Conservation (phyloP, 345 rosid genomes). For the Arabis alpina region DNA sequence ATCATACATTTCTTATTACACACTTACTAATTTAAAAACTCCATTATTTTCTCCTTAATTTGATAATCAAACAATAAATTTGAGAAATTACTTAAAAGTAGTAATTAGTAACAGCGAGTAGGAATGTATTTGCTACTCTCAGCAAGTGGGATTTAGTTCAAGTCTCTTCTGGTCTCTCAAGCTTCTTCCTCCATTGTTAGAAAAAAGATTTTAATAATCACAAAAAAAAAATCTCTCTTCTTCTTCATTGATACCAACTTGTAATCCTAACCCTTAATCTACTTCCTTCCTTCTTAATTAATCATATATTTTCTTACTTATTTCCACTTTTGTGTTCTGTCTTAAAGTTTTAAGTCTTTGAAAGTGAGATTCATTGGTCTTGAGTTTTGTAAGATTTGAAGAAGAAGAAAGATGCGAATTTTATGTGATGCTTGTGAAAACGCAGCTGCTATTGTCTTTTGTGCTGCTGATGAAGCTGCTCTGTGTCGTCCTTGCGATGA, state of each 20-base stretch:
- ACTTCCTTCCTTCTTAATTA: not conserved
- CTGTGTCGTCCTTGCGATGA: conserved; percentile 86
- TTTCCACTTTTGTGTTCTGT: not conserved
- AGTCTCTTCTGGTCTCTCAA: conserved; percentile 27
- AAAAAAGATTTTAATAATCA: not conserved
- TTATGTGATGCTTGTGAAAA: conserved; percentile 75
- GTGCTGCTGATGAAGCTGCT: conserved; percentile 92
- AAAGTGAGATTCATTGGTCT: too few relatives aligned
- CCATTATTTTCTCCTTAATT: not conserved
- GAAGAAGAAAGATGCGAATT: conserved; percentile 57
- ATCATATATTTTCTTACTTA: conserved; percentile 3
- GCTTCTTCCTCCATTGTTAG: conserved; percentile 17
- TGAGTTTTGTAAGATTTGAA: not conserved
- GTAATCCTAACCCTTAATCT: conserved; percentile 30
- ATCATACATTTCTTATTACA: conserved; percentile 16
- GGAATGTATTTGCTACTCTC: not conserved
- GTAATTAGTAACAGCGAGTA: conserved; percentile 29
- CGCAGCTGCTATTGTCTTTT: conserved; percentile 82
- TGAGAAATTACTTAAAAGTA: conserved; percentile 16
- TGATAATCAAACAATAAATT: too few relatives aligned
- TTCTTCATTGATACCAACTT: conserved; percentile 20
- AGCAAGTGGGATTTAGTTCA: conserved; percentile 35
- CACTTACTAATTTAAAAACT: not conserved
- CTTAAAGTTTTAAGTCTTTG: too few relatives aligned
- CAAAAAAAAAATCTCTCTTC: not conserved